Evolutionary conservation across 2,329 filamentous ascomycete species (phyloP).

Genomic region (Endoconidiophora polonica): DNA sequence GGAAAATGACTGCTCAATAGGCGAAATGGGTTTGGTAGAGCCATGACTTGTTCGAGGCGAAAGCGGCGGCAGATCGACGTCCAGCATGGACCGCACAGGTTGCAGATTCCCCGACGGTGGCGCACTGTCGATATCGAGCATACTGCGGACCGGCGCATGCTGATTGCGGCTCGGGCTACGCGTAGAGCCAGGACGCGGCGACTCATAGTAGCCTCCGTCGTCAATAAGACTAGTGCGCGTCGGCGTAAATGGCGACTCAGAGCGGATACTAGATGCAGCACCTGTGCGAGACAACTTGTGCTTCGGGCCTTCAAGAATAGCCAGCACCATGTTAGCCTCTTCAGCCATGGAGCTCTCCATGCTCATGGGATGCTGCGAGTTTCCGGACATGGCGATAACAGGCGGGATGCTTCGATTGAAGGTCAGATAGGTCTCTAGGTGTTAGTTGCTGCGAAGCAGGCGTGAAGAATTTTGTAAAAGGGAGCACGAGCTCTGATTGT

Average conservation of each 20-base stretch:
- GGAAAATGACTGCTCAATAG: constrained; percentile 2
- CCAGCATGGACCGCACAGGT: constrained; percentile 36
- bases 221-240: constrained; percentile 48
- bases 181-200: constrained; percentile 10
- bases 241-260: constrained; percentile 46
- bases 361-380: constrained; percentile 40
- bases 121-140: constrained; percentile 40
- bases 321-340: constrained; percentile 58
- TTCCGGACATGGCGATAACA: constrained; percentile 2
- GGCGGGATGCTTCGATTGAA: background rate
- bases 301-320: constrained; percentile 41
- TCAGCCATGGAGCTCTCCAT: constrained; percentile 63
- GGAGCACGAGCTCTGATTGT: too few relatives aligned
- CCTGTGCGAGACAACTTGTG: background rate
- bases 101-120: constrained; percentile 22
- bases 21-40: constrained; percentile 11
- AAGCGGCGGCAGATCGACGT: constrained; percentile 22
- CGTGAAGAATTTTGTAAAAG: background rate
- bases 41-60: constrained; percentile 6
- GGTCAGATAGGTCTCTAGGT: background rate
- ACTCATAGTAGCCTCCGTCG: constrained; percentile 16
- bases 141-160: constrained; percentile 44
- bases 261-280: constrained; percentile 16
- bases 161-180: constrained; percentile 22
- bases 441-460: background rate